Evolutionary conservation across 192 early-diverging fungal species (phyloP).

Genomic region (Entomortierella chlamydospora): DNA sequence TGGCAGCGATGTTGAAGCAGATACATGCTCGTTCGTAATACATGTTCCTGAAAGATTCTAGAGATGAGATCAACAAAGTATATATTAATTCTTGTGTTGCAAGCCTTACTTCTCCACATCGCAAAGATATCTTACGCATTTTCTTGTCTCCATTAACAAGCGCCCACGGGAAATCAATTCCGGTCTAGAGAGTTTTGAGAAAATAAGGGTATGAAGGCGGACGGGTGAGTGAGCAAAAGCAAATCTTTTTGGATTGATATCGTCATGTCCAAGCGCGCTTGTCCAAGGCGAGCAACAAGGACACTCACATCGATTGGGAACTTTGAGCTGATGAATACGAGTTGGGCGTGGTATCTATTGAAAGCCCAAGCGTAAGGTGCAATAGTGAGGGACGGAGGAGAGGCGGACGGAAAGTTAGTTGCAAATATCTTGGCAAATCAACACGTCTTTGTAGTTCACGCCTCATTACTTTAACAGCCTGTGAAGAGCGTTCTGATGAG

Average conservation of each 20-base stretch:
- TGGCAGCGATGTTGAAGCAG: conserved; percentile 87
- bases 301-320: conserved; percentile 84
- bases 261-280: too few relatives aligned
- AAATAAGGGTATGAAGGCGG: not conserved
- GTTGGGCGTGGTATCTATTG: conserved; percentile 85
- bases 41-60: conserved; percentile 76
- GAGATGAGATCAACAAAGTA: not conserved
- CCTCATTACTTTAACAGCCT: conserved; percentile 69
- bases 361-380: not conserved
- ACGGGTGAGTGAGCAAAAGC: conserved; percentile 12
- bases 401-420: too few relatives aligned
- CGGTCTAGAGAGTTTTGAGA: conserved; percentile 53
- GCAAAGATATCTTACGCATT: conserved; percentile 51
- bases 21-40: conserved; percentile 88
- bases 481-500: conserved; percentile 73
- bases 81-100: too few relatives aligned
- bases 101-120: too few relatives aligned
- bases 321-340: conserved; percentile 85
- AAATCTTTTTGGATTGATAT: too few relatives aligned
- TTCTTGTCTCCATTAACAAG: conserved; percentile 72
- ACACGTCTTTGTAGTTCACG: too few relatives aligned
- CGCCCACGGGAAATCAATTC: conserved; percentile 78
- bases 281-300: too few relatives aligned
- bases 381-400: too few relatives aligned
- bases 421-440: too few relatives aligned